Percentiles rank a stretch among this genome's conserved stretches.
Evolutionary conservation across 2,329 filamentous ascomycete genomes (phyloP).

Genomic region (Cercospora zeae-maydis): DNA sequence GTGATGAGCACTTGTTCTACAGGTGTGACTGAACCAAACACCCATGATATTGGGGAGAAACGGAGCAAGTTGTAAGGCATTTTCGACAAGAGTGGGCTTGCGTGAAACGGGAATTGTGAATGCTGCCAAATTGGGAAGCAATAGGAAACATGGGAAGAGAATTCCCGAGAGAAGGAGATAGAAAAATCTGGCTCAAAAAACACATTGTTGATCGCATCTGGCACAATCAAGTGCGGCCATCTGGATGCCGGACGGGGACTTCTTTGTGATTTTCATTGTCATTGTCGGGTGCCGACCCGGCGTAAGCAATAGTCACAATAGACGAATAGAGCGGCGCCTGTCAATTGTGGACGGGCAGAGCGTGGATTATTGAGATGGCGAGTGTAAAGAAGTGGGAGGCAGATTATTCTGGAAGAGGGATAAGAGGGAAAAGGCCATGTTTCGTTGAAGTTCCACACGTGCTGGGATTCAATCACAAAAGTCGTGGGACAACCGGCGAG

Average conservation of each 20-base stretch:
- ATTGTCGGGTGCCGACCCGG: not conserved
- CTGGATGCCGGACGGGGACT: not conserved
- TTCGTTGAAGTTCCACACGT: not conserved
- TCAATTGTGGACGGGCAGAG: not conserved
- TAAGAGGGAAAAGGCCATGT: not conserved
- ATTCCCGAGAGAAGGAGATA: not conserved
- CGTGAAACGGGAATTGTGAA: not conserved
- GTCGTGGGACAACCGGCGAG: not conserved
- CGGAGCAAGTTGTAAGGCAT: not conserved
- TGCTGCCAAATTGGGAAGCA: not conserved
- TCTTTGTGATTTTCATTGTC: not conserved
- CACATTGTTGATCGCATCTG: not conserved
- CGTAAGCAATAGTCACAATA: not conserved
- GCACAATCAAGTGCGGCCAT: not conserved
- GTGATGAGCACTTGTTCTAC: not conserved
- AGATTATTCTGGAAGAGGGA: not conserved
- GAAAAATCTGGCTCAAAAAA: not conserved
- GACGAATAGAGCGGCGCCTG: not conserved
- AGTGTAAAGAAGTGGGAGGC: not conserved
- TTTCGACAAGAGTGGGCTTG: not conserved
- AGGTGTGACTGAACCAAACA: not conserved
- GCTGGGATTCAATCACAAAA: not conserved
- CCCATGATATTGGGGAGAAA: not conserved
- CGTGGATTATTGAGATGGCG: not conserved
- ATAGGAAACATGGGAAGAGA: not conserved